A percentile compares a stretch with the other conserved stretches of the same genome.
Evolutionary conservation across 345 rosid species (phyloP).

Genomic region (Pistacia integerrima): DNA sequence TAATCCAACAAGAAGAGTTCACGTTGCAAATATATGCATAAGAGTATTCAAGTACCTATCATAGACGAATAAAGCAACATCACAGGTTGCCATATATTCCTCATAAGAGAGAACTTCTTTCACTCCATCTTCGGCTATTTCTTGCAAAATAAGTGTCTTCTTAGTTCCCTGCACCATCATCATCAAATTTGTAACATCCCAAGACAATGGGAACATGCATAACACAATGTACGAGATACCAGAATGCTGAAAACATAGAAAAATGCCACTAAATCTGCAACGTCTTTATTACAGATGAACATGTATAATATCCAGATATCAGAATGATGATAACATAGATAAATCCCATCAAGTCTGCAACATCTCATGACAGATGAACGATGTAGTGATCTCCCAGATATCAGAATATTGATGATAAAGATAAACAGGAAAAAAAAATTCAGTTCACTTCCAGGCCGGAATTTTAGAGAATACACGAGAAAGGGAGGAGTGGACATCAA

Average conservation of each 20-base stretch:
- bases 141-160: conserved; percentile 71
- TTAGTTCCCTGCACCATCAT: conserved; percentile 46
- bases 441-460: too few species aligned
- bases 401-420: not conserved
- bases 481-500: too few species aligned
- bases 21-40: conserved; percentile 10
- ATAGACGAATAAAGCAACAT: conserved; percentile 71
- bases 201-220: conserved; percentile 4
- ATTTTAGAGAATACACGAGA: too few species aligned
- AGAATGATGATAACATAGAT: not conserved
- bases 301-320: not conserved
- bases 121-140: conserved; percentile 71
- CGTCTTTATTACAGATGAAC: too few species aligned
- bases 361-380: conserved; percentile 7
- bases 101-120: conserved; percentile 46
- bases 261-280: not conserved
- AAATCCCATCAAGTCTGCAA: conserved; percentile 13
- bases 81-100: conserved; percentile 64
- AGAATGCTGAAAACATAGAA: not conserved
- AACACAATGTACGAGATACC: not conserved
- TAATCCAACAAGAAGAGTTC: not conserved
- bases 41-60: conserved; percentile 52
- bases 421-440: too few species aligned
- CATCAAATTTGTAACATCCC: conserved; percentile 18
- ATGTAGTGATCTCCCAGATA: not conserved